Evolutionary conservation across 2,329 filamentous ascomycete species (phyloP), one percentile per base, ranked within the genome.

Genomic region (Pyrenophora tritici-repentis): DNA sequence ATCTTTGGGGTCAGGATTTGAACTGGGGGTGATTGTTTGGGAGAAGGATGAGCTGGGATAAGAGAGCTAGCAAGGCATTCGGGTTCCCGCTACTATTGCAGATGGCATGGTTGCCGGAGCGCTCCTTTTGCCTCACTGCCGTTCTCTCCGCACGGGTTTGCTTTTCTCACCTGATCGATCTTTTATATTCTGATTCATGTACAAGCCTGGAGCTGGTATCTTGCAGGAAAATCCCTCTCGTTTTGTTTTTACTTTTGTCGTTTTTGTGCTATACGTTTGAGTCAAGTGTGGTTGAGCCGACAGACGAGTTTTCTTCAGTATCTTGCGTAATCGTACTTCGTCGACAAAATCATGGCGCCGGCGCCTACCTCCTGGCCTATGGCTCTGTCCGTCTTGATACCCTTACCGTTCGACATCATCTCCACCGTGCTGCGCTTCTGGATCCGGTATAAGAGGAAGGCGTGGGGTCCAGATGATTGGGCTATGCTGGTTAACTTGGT

Each of bases 401-500:
- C 48, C 1, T 18, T 51, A 10, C 48, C 48, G 1, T 42, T 51
- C 14, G 48, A 42, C 5, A 47, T 51, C 2, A 34, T 47, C 9
- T 51, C 48, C 6, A 51, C 48, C 14, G 7, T 51, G 3, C 14
- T 51, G 14, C 37, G 48, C 1, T 51, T 51, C 26, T 51, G 48
- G 48, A 51, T 51, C 17, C 48, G 42, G 13, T 13, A 34, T 10
- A 51, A 47, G 13, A 51, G 43, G 26, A 47, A 47, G 10, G 43
- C 48, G 8, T 51, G 42, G 48, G 48, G 48, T 10, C 12, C 48
- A 7, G 48, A 51, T 12, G 48, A 51, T 26, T 51, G 48, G 48
- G 48, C 48, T 9, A 51, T 51, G 48, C 20, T 51, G 32, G 47
- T 51, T 22, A 51, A 51, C 38, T 9, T 51, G 6, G 48, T 51